Conservation (phyloP, 202 grass and related monocot species). For the Zizania palustris region DNA sequence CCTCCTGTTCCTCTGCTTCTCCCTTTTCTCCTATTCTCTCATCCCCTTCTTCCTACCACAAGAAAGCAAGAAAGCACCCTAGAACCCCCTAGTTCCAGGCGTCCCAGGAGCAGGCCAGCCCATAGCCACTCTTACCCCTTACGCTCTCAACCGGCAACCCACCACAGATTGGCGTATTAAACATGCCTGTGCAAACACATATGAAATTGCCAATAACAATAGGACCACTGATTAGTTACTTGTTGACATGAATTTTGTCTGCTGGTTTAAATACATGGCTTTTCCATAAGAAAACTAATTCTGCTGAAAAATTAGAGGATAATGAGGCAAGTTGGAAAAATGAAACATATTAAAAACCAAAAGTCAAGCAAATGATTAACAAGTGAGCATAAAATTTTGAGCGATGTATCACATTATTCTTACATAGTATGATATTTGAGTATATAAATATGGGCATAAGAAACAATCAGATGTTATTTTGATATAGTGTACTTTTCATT, state of each 20-base stretch:
- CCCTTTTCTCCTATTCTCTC: no score
- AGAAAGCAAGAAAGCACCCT: no score
- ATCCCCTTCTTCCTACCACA: no score
- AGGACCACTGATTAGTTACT: not conserved
- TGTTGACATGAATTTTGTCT: constrained; percentile 1
- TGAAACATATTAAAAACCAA: not conserved
- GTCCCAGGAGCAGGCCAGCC: no score
- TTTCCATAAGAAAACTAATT: not conserved
- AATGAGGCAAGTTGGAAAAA: not conserved
- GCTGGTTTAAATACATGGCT: not conserved
- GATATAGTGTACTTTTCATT: not conserved
- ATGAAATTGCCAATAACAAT: constrained; percentile 1
- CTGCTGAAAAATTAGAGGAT: not conserved
- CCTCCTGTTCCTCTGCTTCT: no score
- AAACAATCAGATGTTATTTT: not conserved
- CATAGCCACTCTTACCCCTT: no score
- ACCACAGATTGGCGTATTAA: not conserved
- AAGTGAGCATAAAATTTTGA: not conserved
- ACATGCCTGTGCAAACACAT: not conserved
- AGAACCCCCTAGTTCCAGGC: no score
- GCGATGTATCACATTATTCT: not conserved
- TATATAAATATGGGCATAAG: not conserved
- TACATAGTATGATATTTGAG: not conserved
- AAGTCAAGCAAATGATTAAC: not conserved
- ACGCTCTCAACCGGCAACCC: no score